Conservation (phyloP, 495 filamentous ascomycete genomes). For the Ascobolus immersus region DNA sequence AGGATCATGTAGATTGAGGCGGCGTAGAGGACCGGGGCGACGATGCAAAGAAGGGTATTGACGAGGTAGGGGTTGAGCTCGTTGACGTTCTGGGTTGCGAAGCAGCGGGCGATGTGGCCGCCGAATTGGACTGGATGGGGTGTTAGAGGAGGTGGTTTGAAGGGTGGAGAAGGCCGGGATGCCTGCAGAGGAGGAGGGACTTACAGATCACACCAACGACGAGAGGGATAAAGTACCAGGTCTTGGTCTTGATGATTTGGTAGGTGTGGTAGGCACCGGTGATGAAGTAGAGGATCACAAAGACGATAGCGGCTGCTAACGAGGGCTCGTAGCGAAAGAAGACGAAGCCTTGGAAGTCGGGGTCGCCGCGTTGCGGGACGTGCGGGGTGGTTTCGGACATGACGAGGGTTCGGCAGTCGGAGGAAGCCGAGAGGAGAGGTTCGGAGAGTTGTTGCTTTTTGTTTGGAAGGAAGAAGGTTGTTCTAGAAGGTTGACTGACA, state of each 20-base stretch:
- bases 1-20: slow-evolving; percentile 33
- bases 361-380: no score
- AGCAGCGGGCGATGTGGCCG: slow-evolving; percentile 30
- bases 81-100: slow-evolving; percentile 15
- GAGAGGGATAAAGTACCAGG: slow-evolving; percentile 37
- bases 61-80: slow-evolving; percentile 22
- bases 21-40: slow-evolving; percentile 27
- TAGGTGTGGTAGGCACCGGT: slow-evolving; percentile 23
- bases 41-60: slow-evolving; percentile 23
- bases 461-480: no score
- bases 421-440: no score
- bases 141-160: not conserved
- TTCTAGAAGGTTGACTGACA: no score
- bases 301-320: slow-evolving; percentile 23
- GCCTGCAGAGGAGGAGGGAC: slow-evolving; percentile 8
- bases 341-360: no score
- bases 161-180: no score
- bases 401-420: no score
- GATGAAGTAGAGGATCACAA: slow-evolving; percentile 25
- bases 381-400: no score
- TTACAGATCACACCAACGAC: slow-evolving; percentile 31
- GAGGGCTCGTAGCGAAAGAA: slow-evolving; percentile 27
- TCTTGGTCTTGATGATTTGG: slow-evolving; percentile 23
- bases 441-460: no score
- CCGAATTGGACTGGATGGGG: slow-evolving; percentile 26